These are phyloP conservation scores for Mycogone perniciosa DNA, from an alignment of 2,329 filamentous ascomycete genomes.

Conservation along the genomic window DNA sequence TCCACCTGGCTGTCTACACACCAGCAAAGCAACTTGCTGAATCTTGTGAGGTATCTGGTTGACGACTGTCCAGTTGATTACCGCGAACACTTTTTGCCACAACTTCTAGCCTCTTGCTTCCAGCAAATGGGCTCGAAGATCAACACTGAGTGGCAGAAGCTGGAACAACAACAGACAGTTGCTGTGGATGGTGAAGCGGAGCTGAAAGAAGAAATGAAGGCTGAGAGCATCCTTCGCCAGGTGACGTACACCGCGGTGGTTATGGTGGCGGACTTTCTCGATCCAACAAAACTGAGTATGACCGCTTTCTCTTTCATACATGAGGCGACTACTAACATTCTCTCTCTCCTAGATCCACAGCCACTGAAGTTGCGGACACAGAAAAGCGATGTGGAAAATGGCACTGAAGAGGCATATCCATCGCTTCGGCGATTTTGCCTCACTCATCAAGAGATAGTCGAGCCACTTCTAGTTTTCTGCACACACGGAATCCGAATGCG, in stretches of 20 bases:
- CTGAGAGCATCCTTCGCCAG: slow-evolving; percentile 89
- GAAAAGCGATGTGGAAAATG: slow-evolving; percentile 18
- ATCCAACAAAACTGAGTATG: slow-evolving; percentile 62
- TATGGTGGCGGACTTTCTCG: slow-evolving; percentile 83
- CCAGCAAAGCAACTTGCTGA: slow-evolving; percentile 88
- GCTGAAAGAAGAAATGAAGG: slow-evolving; percentile 94
- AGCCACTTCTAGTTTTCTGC: slow-evolving; percentile 85
- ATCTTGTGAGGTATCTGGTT: slow-evolving; percentile 79
- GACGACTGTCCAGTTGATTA: slow-evolving; percentile 82
- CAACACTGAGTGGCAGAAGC: slow-evolving; percentile 74
- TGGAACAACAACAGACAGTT: slow-evolving; percentile 57
- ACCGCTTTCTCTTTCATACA: slow-evolving; percentile 8
- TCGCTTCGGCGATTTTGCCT: slow-evolving; percentile 79
- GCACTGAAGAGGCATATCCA: slow-evolving; percentile 37
- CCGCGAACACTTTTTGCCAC: slow-evolving; percentile 74
- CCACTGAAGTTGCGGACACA: slow-evolving; percentile 22
- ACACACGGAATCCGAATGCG: slow-evolving; percentile 84
- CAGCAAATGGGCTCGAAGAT: slow-evolving; percentile 83
- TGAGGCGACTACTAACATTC: neutral
- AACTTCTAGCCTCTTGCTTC: slow-evolving; percentile 75
- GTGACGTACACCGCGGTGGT: slow-evolving; percentile 88
- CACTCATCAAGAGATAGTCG: slow-evolving; percentile 68
- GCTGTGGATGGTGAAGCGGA: slow-evolving; percentile 65
- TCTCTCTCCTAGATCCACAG: slow-evolving; percentile 24
- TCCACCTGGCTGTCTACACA: slow-evolving; percentile 80